These are phyloP conservation scores for Podila minutissima DNA, from an alignment of 192 early-diverging fungal species.

Conservation along the genomic window DNA sequence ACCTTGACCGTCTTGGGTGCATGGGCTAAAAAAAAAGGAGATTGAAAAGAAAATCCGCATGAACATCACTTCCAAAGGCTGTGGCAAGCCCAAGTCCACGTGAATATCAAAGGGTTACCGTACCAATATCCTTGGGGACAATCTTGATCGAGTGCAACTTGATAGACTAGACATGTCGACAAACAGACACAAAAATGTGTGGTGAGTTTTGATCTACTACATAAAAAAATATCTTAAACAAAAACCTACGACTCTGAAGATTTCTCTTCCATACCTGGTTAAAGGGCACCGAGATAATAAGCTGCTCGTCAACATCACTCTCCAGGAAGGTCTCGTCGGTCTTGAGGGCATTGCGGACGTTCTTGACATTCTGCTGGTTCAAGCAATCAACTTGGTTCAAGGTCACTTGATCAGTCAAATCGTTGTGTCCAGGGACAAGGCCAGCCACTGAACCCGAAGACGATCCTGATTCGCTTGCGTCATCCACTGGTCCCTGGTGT, in stretches of 20 bases:
- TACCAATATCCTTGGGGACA: conserved; percentile 55
- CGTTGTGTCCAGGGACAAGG: conserved; percentile 58
- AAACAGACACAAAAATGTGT: conserved; percentile 14
- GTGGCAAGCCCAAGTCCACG: not conserved
- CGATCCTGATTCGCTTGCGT: conserved; percentile 38
- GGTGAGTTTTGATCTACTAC: not conserved
- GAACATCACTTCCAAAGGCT: no score
- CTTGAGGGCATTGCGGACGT: conserved; percentile 80
- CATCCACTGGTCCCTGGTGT: conserved; percentile 57
- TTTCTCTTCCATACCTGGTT: conserved; percentile 65
- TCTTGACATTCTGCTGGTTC: conserved; percentile 85
- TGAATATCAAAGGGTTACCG: not conserved
- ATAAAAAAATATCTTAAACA: not conserved
- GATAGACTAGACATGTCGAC: conserved; percentile 51
- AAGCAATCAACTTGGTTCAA: conserved; percentile 82
- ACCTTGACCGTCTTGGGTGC: conserved; percentile 91
- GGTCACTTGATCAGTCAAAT: conserved; percentile 71
- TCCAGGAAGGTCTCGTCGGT: conserved; percentile 78
- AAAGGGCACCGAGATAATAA: conserved; percentile 89
- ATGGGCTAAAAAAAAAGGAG: conserved; percentile 56
- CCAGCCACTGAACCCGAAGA: conserved; percentile 4
- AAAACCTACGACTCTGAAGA: not conserved
- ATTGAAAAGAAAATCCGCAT: not conserved
- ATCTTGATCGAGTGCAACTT: conserved; percentile 78
- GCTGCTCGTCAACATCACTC: conserved; percentile 96